Evolutionary conservation across 768 basidiomycete species (phyloP).

Genomic region (Coprinellus micaceus): DNA sequence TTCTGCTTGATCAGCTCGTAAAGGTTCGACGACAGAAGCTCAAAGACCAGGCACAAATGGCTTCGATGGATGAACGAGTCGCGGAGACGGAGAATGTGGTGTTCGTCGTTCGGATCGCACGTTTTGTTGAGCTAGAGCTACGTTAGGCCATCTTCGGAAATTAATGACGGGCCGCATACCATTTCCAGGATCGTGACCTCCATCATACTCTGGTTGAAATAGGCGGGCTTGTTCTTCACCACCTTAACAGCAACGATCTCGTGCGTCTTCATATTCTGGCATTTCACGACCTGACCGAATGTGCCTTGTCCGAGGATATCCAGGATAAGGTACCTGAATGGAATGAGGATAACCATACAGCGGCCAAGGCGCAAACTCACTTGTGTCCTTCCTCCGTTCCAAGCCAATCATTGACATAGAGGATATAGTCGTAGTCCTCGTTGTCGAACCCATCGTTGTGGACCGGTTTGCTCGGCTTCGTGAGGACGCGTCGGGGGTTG

Average conservation of each 20-base stretch:
- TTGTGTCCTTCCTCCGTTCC: constrained; percentile 94
- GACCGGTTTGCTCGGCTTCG: constrained; percentile 92
- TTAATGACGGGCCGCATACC: constrained; percentile 45
- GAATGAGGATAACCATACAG: not conserved
- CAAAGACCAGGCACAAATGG: constrained; percentile 97
- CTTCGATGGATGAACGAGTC: constrained; percentile 97
- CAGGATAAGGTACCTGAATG: constrained; percentile 83
- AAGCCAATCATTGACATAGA: constrained; percentile 98
- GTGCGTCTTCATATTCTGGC: constrained; percentile 99
- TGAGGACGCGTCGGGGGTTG: constrained; percentile 94
- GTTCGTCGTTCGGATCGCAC: constrained; percentile 91
- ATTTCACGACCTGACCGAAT: constrained; percentile 99
- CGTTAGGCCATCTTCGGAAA: constrained; percentile 4
- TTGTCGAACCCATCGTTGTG: constrained; percentile 99
- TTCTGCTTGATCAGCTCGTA: constrained; percentile 99
- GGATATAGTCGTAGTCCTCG: constrained; percentile 98
- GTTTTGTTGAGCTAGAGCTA: constrained; percentile 81
- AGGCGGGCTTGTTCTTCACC: constrained; percentile 99
- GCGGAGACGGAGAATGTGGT: constrained; percentile 91
- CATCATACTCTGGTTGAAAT: constrained; percentile 99
- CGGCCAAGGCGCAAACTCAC: constrained; percentile 44
- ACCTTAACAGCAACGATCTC: constrained; percentile 99
- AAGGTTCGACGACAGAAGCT: constrained; percentile 92
- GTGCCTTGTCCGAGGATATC: constrained; percentile 99
- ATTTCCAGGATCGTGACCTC: constrained; percentile 97